Evolutionary conservation across 495 filamentous ascomycete species (phyloP), one percentile per base, ranked within the genome.

Genomic region (Hypoxylon fuscum): DNA sequence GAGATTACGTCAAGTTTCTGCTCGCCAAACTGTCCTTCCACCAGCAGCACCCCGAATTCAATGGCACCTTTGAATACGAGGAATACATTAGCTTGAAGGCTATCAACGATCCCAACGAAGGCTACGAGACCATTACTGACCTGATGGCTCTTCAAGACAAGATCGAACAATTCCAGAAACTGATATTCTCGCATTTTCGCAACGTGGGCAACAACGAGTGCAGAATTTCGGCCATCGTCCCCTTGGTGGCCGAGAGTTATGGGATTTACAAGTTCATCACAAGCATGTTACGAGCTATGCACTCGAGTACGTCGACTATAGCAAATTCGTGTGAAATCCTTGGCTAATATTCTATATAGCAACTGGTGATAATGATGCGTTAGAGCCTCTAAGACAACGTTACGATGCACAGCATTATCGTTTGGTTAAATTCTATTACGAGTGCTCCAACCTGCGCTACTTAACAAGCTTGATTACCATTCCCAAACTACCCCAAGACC

Each of bases 41-140:
- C 76, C 86, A 91, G 59, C 90, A 97, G 61, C 95, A 98, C 75
- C 93, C 92, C 10, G 95, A 97, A 75, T 98, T 98, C 82, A 98
- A 98, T 74, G 95, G 95, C 84, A 87, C 95, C 21, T 98, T 98
- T 69, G 95, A 98, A 71, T 98, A 98, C 64, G 95, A 97, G 81
- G 95, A 98, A 70, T 98, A 98, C 73, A 93, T 98, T 74, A 97
- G 92, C 68, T 81, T 98, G 73, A 97, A 97, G 79, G 89, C 91
- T 3, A 98, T 96, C 78, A 96, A 97, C 76, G 95, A 98, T 79
- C 95, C 96, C 9, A 97, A 98, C 70, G 95, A 98, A 77, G 95
- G 95, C 80, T 98, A 97, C 70, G 95, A 98, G 75, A 97, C 95
- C 2, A 97, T 98, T 55, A 90, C 87, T 68, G 96, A 98, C 73